Conservation (phyloP, 805 yeast species). For the Sugiyamaella valdiviana region DNA sequence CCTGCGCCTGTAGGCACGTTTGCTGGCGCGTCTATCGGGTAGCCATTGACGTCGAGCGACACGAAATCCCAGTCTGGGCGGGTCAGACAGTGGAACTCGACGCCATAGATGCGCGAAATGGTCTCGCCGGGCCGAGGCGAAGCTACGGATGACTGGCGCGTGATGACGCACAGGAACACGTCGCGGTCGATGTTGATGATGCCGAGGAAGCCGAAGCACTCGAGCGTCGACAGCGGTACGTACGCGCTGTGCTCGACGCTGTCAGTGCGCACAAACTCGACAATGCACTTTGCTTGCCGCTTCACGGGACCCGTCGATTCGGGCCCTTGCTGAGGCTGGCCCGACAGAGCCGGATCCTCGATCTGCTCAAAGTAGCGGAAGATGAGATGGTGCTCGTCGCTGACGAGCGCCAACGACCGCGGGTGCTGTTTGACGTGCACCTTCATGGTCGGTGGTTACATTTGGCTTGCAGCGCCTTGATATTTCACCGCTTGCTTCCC, state of each 20-base stretch:
- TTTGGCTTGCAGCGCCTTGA: background rate
- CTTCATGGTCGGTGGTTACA: constrained; percentile 42
- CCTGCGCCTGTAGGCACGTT: constrained; percentile 24
- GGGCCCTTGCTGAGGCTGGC: background rate
- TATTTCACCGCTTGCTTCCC: background rate
- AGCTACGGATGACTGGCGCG: constrained; percentile 73
- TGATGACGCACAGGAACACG: constrained; percentile 70
- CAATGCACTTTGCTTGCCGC: constrained; percentile 30
- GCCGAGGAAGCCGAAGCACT: constrained; percentile 60
- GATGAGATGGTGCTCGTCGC: constrained; percentile 52
- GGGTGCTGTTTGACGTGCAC: constrained; percentile 59
- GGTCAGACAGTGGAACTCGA: constrained; percentile 77
- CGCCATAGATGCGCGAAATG: constrained; percentile 72
- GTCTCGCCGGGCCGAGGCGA: constrained; percentile 73
- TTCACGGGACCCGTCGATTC: background rate
- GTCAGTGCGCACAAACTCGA: constrained; percentile 40
- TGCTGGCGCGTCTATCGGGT: constrained; percentile 38
- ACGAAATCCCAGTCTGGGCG: constrained; percentile 73
- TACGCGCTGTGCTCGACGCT: constrained; percentile 36
- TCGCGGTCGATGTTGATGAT: constrained; percentile 63
- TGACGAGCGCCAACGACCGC: constrained; percentile 61
- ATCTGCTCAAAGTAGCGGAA: constrained; percentile 33
- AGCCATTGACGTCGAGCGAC: constrained; percentile 62
- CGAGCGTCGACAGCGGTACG: constrained; percentile 35
- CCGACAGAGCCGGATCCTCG: background rate